phyloP scores from a whole-genome alignment of 2,329 filamentous ascomycete species.

The Aspergillus sp. region DNA sequence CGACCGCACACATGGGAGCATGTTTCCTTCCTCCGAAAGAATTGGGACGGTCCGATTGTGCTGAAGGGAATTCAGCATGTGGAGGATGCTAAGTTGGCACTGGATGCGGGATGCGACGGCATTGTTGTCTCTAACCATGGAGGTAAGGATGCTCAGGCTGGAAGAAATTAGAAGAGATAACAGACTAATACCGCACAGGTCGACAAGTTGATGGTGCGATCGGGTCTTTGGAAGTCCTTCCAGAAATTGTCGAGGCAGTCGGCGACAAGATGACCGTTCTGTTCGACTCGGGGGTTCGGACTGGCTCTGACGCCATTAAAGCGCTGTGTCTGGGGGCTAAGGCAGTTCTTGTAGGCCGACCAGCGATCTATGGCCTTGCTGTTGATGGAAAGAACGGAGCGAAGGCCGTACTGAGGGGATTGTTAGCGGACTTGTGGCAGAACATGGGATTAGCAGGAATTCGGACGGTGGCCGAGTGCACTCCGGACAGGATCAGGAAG shows the following conservation, averaged over 20 bases:
- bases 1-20: slow-evolving; percentile 61
- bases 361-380: slow-evolving; percentile 59
- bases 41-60: slow-evolving; percentile 65
- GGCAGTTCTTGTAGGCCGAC: slow-evolving; percentile 57
- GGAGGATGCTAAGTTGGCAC: slow-evolving; percentile 48
- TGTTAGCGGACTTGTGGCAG: slow-evolving; percentile 56
- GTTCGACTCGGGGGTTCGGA: slow-evolving; percentile 53
- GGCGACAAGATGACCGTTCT: slow-evolving; percentile 48
- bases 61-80: slow-evolving; percentile 59
- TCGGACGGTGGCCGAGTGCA: slow-evolving; percentile 34
- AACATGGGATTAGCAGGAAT: slow-evolving; percentile 58
- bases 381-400: slow-evolving; percentile 58
- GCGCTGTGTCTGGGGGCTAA: slow-evolving; percentile 57
- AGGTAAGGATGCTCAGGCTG: slow-evolving; percentile 27
- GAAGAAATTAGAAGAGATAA: background rate
- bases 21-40: slow-evolving; percentile 55
- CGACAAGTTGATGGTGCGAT: slow-evolving; percentile 54
- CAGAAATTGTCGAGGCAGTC: slow-evolving; percentile 62
- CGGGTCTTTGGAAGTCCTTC: slow-evolving; percentile 54
- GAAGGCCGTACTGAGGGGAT: slow-evolving; percentile 50
- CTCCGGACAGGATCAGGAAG: slow-evolving; percentile 32
- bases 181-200: slow-evolving; percentile 20
- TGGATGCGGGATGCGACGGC: slow-evolving; percentile 48
- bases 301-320: slow-evolving; percentile 52
- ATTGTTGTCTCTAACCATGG: slow-evolving; percentile 56